Evolutionary conservation across 2,329 filamentous ascomycete species (phyloP).

Genomic region (Fusarium scirpi): DNA sequence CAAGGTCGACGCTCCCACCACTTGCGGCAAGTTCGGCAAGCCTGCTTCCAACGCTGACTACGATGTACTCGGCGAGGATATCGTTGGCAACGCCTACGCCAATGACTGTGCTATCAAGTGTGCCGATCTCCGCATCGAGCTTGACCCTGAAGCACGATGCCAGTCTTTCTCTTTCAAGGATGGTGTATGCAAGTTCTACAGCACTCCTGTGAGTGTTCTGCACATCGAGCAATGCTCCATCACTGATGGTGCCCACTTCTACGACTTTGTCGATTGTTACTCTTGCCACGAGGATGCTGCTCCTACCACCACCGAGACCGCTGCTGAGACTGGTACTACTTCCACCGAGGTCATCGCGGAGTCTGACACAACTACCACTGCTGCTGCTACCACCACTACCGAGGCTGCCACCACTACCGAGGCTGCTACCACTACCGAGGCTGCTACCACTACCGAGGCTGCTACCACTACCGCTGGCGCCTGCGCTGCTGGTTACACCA

Average conservation of each 20-base stretch:
- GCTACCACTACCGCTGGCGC: neutral
- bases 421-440: neutral
- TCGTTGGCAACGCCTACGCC: neutral
- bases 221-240: accelerated
- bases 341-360: neutral
- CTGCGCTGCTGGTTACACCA: constrained; percentile 8
- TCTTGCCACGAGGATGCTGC: constrained; percentile 7
- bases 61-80: neutral
- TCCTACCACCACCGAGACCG: constrained; percentile 1
- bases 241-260: neutral
- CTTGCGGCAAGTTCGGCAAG: neutral
- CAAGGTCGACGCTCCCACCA: neutral
- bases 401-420: neutral
- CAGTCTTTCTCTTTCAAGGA: neutral
- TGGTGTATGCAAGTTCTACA: neutral
- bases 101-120: neutral
- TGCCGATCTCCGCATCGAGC: neutral
- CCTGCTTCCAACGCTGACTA: neutral
- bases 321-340: neutral
- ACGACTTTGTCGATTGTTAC: constrained; percentile 8
- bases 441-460: constrained; percentile 2
- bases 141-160: neutral
- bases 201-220: neutral
- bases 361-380: neutral
- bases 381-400: neutral